A percentile compares a stretch with the other conserved stretches of the same genome.
Evolutionary conservation across 352 stramenopile species (phyloP).

Genomic region (Globisporangium radiosum): DNA sequence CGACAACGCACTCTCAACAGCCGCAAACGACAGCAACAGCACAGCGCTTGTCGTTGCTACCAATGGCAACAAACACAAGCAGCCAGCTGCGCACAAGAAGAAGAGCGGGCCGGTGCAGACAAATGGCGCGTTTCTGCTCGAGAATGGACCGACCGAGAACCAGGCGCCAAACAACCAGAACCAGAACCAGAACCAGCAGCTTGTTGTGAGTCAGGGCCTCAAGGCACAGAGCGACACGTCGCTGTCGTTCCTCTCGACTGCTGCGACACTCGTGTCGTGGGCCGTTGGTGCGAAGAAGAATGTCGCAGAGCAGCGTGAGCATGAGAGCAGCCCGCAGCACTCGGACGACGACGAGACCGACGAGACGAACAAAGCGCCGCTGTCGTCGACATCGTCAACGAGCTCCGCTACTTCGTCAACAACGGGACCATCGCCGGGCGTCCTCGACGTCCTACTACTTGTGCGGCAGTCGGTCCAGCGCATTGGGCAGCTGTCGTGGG

Average conservation of each 20-base stretch:
- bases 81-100: slow-evolving; percentile 3
- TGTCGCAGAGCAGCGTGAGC: slow-evolving; percentile 9
- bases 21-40: slow-evolving; percentile 14
- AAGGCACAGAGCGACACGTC: slow-evolving; percentile 6
- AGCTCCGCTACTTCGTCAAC: slow-evolving; percentile 47
- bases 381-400: slow-evolving; percentile 47
- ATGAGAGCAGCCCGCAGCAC: slow-evolving; percentile 47
- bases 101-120: slow-evolving; percentile 7
- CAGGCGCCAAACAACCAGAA: slow-evolving; percentile 21
- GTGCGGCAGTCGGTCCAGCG: slow-evolving; percentile 83
- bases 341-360: slow-evolving; percentile 57
- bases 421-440: slow-evolving; percentile 38
- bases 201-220: slow-evolving; percentile 34
- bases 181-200: slow-evolving; percentile 9
- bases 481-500: slow-evolving; percentile 79
- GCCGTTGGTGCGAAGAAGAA: slow-evolving; percentile 46
- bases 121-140: slow-evolving; percentile 20
- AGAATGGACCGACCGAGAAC: slow-evolving; percentile 25
- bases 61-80: slow-evolving; percentile 6
- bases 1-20: slow-evolving; percentile 7
- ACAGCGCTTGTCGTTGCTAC: slow-evolving; percentile 23
- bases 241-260: slow-evolving; percentile 30
- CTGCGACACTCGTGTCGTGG: slow-evolving; percentile 60
- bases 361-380: slow-evolving; percentile 22
- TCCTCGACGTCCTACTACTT: slow-evolving; percentile 70